Evolutionary conservation across 768 basidiomycete species (phyloP).

Genomic region (Mycena rosella): DNA sequence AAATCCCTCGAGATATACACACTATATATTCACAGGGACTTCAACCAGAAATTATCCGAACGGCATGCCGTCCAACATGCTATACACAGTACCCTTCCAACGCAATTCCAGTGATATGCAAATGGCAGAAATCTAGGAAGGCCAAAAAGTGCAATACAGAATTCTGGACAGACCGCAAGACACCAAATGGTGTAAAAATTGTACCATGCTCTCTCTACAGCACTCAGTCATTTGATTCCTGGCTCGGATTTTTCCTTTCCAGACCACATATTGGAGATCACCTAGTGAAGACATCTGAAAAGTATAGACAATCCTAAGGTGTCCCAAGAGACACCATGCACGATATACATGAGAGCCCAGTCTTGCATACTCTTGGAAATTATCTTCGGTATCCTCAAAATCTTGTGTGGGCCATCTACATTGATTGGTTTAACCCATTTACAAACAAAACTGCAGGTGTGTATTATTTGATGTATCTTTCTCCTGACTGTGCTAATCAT

Average conservation of each 20-base stretch:
- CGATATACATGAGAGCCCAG: constrained; percentile 5
- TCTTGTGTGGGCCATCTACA: constrained; percentile 46
- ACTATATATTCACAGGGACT: too few relatives aligned
- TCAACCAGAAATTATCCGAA: too few relatives aligned
- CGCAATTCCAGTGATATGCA: neutral
- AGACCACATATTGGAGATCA: too few relatives aligned
- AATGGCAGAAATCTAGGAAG: neutral
- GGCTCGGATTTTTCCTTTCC: constrained; percentile 45
- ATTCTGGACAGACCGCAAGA: neutral
- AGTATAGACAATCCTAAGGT: neutral
- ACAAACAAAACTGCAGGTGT: constrained; percentile 45
- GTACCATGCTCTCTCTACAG: constrained; percentile 41
- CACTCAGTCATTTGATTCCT: constrained; percentile 44
- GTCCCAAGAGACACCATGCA: neutral
- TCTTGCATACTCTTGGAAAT: constrained; percentile 38
- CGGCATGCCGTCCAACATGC: too few relatives aligned
- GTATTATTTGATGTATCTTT: neutral
- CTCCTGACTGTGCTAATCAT: neutral
- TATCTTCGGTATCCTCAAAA: constrained; percentile 32
- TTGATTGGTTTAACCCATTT: constrained; percentile 53
- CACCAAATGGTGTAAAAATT: constrained; percentile 31
- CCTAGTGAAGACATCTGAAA: constrained; percentile 26
- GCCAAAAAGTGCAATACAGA: neutral
- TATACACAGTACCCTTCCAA: too few relatives aligned
- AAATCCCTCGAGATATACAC: too few relatives aligned